A percentile compares a stretch with the other conserved stretches of the same genome.
Evolutionary conservation across 2,329 filamentous ascomycete species (phyloP).

Genomic region (Talaromyces marneffei): DNA sequence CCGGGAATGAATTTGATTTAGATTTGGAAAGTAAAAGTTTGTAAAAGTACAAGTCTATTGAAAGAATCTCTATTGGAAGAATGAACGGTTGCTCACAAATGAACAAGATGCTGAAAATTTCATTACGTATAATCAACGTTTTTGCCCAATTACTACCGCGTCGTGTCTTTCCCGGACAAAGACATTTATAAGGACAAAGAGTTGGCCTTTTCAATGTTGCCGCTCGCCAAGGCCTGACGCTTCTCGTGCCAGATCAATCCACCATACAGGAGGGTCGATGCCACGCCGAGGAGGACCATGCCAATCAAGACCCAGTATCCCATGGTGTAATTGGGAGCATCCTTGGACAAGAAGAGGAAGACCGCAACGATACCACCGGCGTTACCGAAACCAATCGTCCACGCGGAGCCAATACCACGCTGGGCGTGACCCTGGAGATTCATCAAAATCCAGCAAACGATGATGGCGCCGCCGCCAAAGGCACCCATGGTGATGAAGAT

Average conservation of each 20-base stretch:
- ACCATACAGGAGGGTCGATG: conserved; percentile 15
- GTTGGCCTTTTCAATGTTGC: conserved; percentile 11
- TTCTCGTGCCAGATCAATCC: conserved; percentile 14
- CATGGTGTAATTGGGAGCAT: conserved; percentile 24
- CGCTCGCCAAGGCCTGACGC: not conserved
- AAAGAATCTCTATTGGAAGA: not conserved
- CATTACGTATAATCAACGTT: not conserved
- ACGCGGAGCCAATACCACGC: conserved; percentile 27
- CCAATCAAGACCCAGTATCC: conserved; percentile 26
- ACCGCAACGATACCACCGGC: conserved; percentile 28
- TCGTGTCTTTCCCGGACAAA: too few relatives aligned
- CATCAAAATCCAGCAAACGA: conserved; percentile 38
- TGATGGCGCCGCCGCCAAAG: conserved; percentile 21
- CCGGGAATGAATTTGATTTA: too few relatives aligned
- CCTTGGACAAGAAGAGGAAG: conserved; percentile 23
- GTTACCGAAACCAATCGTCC: conserved; percentile 30
- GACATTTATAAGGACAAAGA: conserved; percentile 6
- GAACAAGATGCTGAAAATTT: not conserved
- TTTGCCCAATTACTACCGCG: not conserved
- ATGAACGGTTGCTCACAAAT: not conserved
- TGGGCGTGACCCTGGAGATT: conserved; percentile 33
- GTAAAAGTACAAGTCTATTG: not conserved
- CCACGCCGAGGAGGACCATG: conserved; percentile 15
- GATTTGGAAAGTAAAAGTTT: not conserved
- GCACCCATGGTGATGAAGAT: conserved; percentile 38